Conservation (phyloP, 2,329 filamentous ascomycete genomes). For the Aspergillus melleus region DNA sequence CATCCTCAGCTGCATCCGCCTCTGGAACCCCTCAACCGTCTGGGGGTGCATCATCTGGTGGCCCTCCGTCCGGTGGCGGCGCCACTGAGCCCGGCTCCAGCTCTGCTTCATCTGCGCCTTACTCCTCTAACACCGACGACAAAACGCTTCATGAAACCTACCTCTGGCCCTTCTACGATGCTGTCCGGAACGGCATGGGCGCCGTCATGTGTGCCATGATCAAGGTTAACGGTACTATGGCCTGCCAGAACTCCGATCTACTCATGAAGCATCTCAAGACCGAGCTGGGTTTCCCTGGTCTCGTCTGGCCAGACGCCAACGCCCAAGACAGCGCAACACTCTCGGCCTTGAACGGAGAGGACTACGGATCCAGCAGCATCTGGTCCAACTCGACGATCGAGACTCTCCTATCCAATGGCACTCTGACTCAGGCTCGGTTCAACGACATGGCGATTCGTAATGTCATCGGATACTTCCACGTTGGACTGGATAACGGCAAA, state of each 20-base stretch:
- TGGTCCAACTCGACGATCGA: slow-evolving; percentile 33
- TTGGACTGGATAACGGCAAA: slow-evolving; percentile 42
- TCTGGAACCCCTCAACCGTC: background rate
- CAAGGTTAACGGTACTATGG: slow-evolving; percentile 51
- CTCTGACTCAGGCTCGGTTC: slow-evolving; percentile 32
- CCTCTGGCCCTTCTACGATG: slow-evolving; percentile 75
- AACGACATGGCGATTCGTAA: slow-evolving; percentile 51
- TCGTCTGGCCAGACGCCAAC: slow-evolving; percentile 47
- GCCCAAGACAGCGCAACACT: slow-evolving; percentile 48
- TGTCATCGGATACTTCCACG: slow-evolving; percentile 48
- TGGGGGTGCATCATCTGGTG: background rate
- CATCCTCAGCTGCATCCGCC: background rate
- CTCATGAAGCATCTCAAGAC: slow-evolving; percentile 51
- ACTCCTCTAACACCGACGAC: slow-evolving; percentile 63
- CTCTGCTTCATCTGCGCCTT: slow-evolving; percentile 18
- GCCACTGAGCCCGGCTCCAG: background rate
- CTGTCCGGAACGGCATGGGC: slow-evolving; percentile 64
- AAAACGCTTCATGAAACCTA: slow-evolving; percentile 75
- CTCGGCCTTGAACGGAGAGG: slow-evolving; percentile 49
- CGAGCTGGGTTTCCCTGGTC: slow-evolving; percentile 54
- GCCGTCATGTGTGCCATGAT: slow-evolving; percentile 48
- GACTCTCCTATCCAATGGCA: slow-evolving; percentile 24
- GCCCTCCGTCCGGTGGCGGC: background rate
- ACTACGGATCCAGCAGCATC: slow-evolving; percentile 32
- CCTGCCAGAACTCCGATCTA: slow-evolving; percentile 49